Evolutionary conservation across 805 yeast genomes (phyloP).

Genomic region (Starmerella geochares): DNA sequence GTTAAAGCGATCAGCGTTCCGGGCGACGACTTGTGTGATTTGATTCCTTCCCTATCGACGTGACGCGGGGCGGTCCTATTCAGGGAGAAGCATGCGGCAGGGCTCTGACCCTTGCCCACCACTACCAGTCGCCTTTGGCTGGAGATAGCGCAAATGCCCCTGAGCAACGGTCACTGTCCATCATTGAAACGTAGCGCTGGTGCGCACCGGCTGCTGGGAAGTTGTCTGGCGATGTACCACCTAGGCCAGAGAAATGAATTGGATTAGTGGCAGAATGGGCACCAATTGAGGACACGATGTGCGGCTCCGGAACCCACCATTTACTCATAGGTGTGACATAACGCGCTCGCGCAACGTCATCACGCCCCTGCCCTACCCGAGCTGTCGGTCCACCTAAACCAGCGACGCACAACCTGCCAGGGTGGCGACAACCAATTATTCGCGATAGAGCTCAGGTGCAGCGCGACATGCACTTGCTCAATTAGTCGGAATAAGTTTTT

Average conservation of each 20-base stretch:
- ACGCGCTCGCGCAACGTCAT: constrained; percentile 10
- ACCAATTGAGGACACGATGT: background rate
- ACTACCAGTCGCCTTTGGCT: too few relatives aligned
- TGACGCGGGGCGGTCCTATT: background rate
- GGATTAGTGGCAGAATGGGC: background rate
- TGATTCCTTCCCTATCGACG: too few relatives aligned
- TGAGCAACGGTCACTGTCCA: too few relatives aligned
- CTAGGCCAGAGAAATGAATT: too few relatives aligned
- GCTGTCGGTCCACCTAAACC: background rate
- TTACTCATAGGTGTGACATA: background rate
- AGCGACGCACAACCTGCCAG: background rate
- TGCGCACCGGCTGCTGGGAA: too few relatives aligned
- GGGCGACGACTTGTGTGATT: too few relatives aligned
- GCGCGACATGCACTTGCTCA: background rate
- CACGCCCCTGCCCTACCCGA: background rate
- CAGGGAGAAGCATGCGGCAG: background rate
- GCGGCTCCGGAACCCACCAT: background rate
- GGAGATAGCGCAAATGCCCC: background rate
- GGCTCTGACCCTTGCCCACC: too few relatives aligned
- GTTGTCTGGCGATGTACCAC: too few relatives aligned
- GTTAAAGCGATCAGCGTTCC: too few relatives aligned
- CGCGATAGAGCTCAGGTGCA: background rate
- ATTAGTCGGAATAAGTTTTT: background rate
- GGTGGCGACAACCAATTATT: background rate
- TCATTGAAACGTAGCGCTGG: too few relatives aligned